Conservation (phyloP, 2,329 filamentous ascomycete genomes). For the Purpureocillium lavendulum region DNA sequence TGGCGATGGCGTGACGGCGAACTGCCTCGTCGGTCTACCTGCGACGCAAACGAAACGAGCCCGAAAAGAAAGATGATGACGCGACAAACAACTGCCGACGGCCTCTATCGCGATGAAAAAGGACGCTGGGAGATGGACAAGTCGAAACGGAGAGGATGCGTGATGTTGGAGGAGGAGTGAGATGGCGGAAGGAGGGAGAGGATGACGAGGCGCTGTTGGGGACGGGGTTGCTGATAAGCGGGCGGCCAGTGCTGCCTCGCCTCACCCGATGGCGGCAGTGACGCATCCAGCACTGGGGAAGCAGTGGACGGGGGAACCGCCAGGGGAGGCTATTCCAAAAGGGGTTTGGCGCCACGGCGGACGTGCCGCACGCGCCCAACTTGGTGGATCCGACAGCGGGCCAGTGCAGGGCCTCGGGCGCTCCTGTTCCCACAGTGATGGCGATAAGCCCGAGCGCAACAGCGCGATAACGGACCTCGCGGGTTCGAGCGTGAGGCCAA, state of each 20-base stretch:
- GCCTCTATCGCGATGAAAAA: constrained; percentile 11
- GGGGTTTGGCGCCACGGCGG: constrained; percentile 3
- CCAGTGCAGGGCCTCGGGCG: background rate
- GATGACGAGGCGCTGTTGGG: background rate
- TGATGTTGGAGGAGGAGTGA: background rate
- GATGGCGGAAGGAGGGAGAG: background rate
- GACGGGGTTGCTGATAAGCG: background rate
- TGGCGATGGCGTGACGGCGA: constrained; percentile 23
- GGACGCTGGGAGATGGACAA: background rate
- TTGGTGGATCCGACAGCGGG: constrained; percentile 9
- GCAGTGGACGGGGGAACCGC: constrained; percentile 5
- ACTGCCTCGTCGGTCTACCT: constrained; percentile 23
- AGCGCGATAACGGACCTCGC: constrained; percentile 11
- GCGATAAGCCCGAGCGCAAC: constrained; percentile 19
- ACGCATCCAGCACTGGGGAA: constrained; percentile 6
- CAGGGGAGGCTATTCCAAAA: background rate
- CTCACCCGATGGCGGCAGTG: constrained; percentile 1
- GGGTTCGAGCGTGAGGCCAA: too few species aligned
- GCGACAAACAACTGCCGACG: constrained; percentile 7
- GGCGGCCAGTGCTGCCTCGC: background rate
- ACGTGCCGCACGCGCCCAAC: constrained; percentile 12
- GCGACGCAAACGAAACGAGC: constrained; percentile 20
- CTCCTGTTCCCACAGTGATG: constrained; percentile 21
- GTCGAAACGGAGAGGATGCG: background rate
- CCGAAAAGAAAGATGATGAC: constrained; percentile 15